A percentile compares a stretch with the other conserved stretches of the same genome.
phyloP scores from a whole-genome alignment of 257 asterid genomes.

The Coffea eugenioides region DNA sequence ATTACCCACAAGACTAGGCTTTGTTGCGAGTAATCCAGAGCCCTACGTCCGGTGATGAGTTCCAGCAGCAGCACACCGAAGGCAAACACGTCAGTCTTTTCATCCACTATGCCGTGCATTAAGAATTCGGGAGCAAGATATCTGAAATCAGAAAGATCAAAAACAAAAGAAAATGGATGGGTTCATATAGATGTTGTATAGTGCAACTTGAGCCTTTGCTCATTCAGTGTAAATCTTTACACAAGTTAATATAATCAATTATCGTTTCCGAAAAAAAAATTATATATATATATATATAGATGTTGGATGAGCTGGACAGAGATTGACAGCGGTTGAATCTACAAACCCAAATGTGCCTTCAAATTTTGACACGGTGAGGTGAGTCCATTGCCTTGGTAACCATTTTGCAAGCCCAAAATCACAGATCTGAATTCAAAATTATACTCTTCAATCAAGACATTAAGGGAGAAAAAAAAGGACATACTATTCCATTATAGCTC shows the following conservation, averaged over 20 bases:
- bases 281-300: too few species aligned
- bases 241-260: too few species aligned
- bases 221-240: too few species aligned
- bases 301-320: background rate
- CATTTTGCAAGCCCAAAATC: slow-evolving; percentile 48
- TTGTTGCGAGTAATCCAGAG: slow-evolving; percentile 88
- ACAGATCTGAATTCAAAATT: slow-evolving; percentile 29
- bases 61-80: slow-evolving; percentile 84
- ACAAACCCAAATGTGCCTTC: slow-evolving; percentile 49
- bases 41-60: slow-evolving; percentile 90
- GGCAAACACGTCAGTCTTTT: slow-evolving; percentile 84
- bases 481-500: background rate
- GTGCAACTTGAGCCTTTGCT: too few species aligned
- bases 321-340: background rate
- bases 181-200: background rate
- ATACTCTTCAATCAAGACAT: background rate
- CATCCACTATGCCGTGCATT: slow-evolving; percentile 95
- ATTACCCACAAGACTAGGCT: slow-evolving; percentile 97
- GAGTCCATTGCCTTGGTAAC: slow-evolving; percentile 45
- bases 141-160: slow-evolving; percentile 33
- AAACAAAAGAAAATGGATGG: background rate
- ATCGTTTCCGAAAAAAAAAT: too few species aligned
- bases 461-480: background rate
- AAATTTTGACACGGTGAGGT: slow-evolving; percentile 35
- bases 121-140: slow-evolving; percentile 93